Evolutionary conservation across 23 red algal genomes (phyloP), one percentile per base, ranked within the genome.

Genomic region (Agarophyton chilense): DNA sequence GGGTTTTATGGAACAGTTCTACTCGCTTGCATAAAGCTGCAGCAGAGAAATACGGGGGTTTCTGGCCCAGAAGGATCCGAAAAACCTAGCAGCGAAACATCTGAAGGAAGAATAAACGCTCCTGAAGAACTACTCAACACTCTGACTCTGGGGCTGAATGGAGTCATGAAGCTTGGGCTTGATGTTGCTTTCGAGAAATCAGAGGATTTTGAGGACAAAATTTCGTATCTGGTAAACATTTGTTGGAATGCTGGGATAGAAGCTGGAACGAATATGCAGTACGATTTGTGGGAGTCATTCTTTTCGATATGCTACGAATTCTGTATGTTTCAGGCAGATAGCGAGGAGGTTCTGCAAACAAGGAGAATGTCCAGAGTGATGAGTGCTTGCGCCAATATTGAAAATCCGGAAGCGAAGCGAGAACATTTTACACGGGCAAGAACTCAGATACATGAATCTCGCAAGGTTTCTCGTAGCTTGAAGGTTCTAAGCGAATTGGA

Each of bases 1-100:
- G 88, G 88, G 19, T 91, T 91, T 46, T 81, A 82, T 75, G 88
- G 88, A 54, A 82, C 65, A 57, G 76, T 91, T 24, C 64, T 91
- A 32, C 45, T 91, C 24, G 77, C 88, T 52, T 81, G 76, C 52
- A 52, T 91, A 36, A 56, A 82, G 24, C 68, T 91, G 45, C 70
- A 76, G 16, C 65, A 78, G 21, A 25, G 60, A 51, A 84, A 50
- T 12, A 31, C 26, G 2, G 36, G 17, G 36, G 33, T 42, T 65
- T 18, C 21, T 31, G 38, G 12, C 10, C 19, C 34, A 7, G 43
- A 70, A 18, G 35, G 55, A 0, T 58, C 44, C n/a, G 26, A 28
- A 38, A 41, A 52, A 54, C 36, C 6, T 42, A 17, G 24, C 4
- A 75, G 51, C 22, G 33, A 47, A 2, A 2, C 7, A 36, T 10